phyloP scores from a whole-genome alignment of 768 basidiomycete species.

The Exidia glandulosa region DNA sequence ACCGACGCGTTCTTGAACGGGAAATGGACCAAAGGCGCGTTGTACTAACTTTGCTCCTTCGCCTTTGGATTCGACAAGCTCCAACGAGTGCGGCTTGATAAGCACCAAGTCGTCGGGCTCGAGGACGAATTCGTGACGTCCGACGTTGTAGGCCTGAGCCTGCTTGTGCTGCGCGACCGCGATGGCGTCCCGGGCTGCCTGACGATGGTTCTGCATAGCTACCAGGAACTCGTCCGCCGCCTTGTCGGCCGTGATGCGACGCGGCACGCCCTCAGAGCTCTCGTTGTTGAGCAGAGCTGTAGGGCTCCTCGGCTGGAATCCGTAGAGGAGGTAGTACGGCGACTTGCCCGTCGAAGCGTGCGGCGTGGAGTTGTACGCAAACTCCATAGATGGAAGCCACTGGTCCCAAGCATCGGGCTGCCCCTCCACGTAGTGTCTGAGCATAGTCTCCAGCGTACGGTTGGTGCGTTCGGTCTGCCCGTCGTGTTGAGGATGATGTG shows the following conservation, averaged over 20 bases:
- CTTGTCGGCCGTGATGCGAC: no score
- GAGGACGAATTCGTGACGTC: slow-evolving; percentile 9
- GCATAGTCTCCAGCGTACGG: slow-evolving; percentile 17
- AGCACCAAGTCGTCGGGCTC: slow-evolving; percentile 13
- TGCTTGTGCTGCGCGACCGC: slow-evolving; percentile 14
- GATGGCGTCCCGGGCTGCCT: slow-evolving; percentile 9
- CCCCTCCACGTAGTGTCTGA: slow-evolving; percentile 7
- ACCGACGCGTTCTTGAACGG: slow-evolving; percentile 12
- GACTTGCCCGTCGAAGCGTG: slow-evolving; percentile 2
- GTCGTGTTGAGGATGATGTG: slow-evolving; percentile 20
- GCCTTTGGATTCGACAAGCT: slow-evolving; percentile 12
- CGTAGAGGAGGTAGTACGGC: slow-evolving; percentile 4
- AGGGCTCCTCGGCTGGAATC: no score
- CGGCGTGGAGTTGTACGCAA: slow-evolving; percentile 14
- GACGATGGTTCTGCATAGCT: neutral
- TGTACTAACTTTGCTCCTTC: slow-evolving; percentile 13
- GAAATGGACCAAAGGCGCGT: slow-evolving; percentile 14
- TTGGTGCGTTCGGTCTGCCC: slow-evolving; percentile 23
- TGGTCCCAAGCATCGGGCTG: slow-evolving; percentile 12
- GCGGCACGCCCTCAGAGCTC: no score
- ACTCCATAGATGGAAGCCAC: slow-evolving; percentile 15
- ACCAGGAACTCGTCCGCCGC: no score
- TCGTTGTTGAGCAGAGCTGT: no score
- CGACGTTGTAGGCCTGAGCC: slow-evolving; percentile 13
- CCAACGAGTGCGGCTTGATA: slow-evolving; percentile 17